Evolutionary conservation across 371 early-diverging fungal species (phyloP).

Genomic region (Rhizopus delemar): DNA sequence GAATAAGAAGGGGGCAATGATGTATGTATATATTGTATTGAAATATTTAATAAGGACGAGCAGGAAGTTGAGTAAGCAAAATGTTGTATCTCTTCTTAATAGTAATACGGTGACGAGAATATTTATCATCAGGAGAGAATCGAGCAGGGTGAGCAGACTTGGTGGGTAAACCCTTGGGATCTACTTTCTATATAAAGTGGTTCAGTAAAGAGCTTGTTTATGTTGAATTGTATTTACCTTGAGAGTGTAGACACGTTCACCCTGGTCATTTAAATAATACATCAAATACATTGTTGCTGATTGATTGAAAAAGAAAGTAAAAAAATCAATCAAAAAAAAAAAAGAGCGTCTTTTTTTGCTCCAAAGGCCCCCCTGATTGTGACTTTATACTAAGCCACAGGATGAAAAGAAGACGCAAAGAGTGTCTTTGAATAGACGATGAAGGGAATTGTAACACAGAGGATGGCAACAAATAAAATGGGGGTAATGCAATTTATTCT

Average conservation of each 20-base stretch:
- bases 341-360: neutral
- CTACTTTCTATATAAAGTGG: conserved; percentile 67
- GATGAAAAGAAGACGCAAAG: too few relatives aligned
- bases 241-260: conserved; percentile 96
- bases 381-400: neutral
- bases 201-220: conserved; percentile 6
- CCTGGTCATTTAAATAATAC: conserved; percentile 80
- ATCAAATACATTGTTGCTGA: conserved; percentile 89
- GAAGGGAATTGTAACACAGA: too few relatives aligned
- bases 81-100: conserved; percentile 94
- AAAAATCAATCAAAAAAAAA: neutral
- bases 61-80: conserved; percentile 76
- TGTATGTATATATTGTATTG: neutral
- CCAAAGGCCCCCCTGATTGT: neutral
- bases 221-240: conserved; percentile 62
- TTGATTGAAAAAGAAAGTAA: conserved; percentile 7
- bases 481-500: neutral
- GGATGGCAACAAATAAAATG: too few relatives aligned
- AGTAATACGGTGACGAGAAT: conserved; percentile 96
- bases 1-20: neutral
- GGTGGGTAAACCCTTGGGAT: conserved; percentile 78
- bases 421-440: too few relatives aligned
- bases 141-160: conserved; percentile 97
- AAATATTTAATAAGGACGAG: conserved; percentile 38
- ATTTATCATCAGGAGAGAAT: conserved; percentile 98